Conservation (phyloP, 2,329 filamentous ascomycete species). For the Cladosporium sp. region DNA sequence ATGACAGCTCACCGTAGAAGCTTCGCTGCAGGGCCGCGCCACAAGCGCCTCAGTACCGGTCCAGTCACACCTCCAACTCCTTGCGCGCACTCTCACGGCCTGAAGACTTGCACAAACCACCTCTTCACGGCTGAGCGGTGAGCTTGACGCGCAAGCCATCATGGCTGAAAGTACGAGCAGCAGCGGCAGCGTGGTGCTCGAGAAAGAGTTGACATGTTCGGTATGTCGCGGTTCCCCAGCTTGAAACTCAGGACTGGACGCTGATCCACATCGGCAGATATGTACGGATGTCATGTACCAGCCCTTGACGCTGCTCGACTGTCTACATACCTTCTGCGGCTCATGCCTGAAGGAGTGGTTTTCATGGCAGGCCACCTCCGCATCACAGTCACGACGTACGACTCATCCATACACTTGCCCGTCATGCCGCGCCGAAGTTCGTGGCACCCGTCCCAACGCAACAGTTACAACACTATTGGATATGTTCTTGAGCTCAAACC, state of each 20-base stretch:
- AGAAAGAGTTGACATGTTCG: conserved; percentile 92
- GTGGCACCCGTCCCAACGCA: conserved; percentile 85
- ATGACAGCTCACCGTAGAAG: neutral
- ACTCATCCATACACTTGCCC: conserved; percentile 76
- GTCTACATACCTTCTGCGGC: conserved; percentile 75
- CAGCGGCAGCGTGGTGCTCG: conserved; percentile 55
- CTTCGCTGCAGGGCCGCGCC: conserved; percentile 7
- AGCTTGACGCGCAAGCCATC: conserved; percentile 8
- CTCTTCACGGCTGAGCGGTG: neutral
- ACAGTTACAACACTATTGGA: conserved; percentile 86
- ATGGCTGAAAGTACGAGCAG: conserved; percentile 11
- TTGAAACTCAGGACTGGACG: neutral
- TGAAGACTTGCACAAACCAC: neutral
- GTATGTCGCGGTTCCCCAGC: conserved; percentile 53
- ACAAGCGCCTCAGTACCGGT: neutral
- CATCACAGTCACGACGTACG: conserved; percentile 45
- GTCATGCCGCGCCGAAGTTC: conserved; percentile 80
- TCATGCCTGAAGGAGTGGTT: conserved; percentile 98
- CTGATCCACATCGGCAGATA: conserved; percentile 57
- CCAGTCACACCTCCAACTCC: conserved; percentile 4
- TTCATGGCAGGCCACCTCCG: conserved; percentile 65
- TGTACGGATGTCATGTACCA: conserved; percentile 69
- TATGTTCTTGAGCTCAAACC: conserved; percentile 78
- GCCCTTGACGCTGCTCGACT: conserved; percentile 37
- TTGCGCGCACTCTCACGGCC: neutral